phyloP scores from a whole-genome alignment of 2,329 filamentous ascomycete genomes.

The Aspergillus fumigatus region DNA sequence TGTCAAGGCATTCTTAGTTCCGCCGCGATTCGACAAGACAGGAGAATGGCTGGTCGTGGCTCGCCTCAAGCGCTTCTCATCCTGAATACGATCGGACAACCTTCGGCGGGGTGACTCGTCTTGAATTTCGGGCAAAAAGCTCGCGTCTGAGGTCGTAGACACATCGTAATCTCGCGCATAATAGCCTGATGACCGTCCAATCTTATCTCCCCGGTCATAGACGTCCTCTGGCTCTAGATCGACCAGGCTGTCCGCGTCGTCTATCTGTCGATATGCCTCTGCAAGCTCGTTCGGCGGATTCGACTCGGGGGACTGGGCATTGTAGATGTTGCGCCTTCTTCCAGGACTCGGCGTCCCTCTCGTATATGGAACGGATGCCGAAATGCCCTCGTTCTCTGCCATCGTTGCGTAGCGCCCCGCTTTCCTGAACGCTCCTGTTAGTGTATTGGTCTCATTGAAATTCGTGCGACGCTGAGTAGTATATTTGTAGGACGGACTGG shows the following conservation, averaged over 20 bases:
- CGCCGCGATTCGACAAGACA: conserved; percentile 33
- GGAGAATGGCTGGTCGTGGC: conserved; percentile 37
- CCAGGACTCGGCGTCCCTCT: conserved; percentile 28
- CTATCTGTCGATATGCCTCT: conserved; percentile 38
- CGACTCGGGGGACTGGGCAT: conserved; percentile 29
- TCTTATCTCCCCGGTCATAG: conserved; percentile 12
- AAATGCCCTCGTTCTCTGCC: conserved; percentile 20
- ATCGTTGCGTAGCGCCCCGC: conserved; percentile 26
- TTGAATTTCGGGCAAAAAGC: conserved; percentile 31
- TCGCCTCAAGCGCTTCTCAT: conserved; percentile 37
- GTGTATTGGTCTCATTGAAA: conserved; percentile 33
- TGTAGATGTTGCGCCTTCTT: conserved; percentile 19
- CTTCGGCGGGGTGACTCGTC: conserved; percentile 32
- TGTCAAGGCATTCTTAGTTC: conserved; percentile 24
- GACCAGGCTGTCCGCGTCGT: conserved; percentile 34
- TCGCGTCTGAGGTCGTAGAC: conserved; percentile 25
- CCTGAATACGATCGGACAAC: conserved; percentile 31
- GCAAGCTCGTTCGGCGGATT: conserved; percentile 37
- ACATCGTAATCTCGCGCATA: conserved; percentile 15
- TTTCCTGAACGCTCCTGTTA: conserved; percentile 38
- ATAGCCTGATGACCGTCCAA: conserved; percentile 21
- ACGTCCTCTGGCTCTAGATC: conserved; percentile 33
- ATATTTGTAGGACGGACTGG: conserved; percentile 26
- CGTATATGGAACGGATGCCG: conserved; percentile 8
- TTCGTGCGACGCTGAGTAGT: conserved; percentile 26